phyloP scores from a whole-genome alignment of 2,329 filamentous ascomycete genomes.

The Colletotrichum sp. region DNA sequence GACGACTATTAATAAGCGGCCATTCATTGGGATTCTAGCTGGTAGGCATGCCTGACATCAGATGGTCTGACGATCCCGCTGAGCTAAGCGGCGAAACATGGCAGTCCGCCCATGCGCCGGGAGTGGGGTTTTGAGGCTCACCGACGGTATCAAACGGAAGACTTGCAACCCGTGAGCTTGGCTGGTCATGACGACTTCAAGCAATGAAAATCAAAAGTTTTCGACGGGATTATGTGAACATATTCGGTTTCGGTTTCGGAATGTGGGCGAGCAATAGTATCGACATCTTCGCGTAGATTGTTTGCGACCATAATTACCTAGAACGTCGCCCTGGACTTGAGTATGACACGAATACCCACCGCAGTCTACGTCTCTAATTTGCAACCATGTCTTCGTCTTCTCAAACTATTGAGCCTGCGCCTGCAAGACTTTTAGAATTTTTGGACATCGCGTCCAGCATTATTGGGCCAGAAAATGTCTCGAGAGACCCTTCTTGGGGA shows the following conservation, averaged over 20 bases:
- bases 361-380: fast-evolving
- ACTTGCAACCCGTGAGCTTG: not conserved
- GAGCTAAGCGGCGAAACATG: not conserved
- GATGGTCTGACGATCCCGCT: not conserved
- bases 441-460: not conserved
- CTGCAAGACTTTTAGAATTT: not conserved
- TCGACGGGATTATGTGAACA: not conserved
- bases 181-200: not conserved
- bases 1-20: not conserved
- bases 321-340: not conserved
- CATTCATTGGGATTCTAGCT: not conserved
- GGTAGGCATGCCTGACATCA: not conserved
- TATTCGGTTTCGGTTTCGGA: not conserved
- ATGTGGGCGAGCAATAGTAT: not conserved
- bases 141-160: not conserved
- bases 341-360: not conserved
- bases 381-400: not conserved
- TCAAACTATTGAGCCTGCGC: fast-evolving
- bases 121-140: not conserved
- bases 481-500: not conserved
- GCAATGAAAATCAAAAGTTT: not conserved
- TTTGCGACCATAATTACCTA: not conserved
- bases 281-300: not conserved
- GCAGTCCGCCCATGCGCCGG: not conserved
- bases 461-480: not conserved